Percentiles rank a stretch among this genome's conserved stretches.
Evolutionary conservation across 768 basidiomycete genomes (phyloP).

Genomic region (Mrakia blollopis): DNA sequence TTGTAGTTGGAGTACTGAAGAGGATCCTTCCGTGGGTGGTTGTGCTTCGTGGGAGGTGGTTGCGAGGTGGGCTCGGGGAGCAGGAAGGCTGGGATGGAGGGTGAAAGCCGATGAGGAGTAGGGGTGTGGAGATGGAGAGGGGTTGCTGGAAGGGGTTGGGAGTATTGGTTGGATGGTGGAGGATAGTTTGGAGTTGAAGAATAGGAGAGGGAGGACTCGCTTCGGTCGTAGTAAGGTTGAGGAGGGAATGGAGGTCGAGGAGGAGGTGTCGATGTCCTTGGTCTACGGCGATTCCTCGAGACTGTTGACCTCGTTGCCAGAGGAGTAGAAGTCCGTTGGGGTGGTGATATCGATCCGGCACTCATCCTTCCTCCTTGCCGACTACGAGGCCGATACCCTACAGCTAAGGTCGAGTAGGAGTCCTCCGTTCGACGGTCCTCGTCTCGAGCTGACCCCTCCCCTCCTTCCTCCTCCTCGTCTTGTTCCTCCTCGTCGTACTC

Average conservation of each 20-base stretch:
- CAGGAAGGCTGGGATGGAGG: constrained; percentile 11
- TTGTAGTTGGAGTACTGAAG: background rate
- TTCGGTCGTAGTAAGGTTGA: background rate
- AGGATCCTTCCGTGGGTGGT: background rate
- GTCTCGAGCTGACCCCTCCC: background rate
- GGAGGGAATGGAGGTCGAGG: background rate
- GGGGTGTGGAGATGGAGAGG: constrained; percentile 16
- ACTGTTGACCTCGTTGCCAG: background rate
- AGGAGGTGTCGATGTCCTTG: constrained; percentile 5
- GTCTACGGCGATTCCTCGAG: background rate
- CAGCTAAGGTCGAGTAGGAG: background rate
- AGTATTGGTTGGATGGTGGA: background rate
- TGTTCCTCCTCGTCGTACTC: background rate
- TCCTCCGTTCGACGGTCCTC: background rate
- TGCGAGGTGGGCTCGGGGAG: background rate
- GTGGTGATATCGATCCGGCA: constrained; percentile 3
- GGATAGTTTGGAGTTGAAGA: background rate
- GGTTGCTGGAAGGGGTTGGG: background rate
- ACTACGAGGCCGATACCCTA: background rate
- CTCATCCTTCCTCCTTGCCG: background rate
- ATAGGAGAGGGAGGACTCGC: background rate
- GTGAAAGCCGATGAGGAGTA: constrained; percentile 5
- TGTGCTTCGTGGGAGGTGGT: background rate
- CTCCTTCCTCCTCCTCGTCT: background rate
- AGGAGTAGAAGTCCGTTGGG: constrained; percentile 1